These are phyloP conservation scores for Echites panduratus DNA, from an alignment of 257 asterid genomes.

Conservation along the genomic window DNA sequence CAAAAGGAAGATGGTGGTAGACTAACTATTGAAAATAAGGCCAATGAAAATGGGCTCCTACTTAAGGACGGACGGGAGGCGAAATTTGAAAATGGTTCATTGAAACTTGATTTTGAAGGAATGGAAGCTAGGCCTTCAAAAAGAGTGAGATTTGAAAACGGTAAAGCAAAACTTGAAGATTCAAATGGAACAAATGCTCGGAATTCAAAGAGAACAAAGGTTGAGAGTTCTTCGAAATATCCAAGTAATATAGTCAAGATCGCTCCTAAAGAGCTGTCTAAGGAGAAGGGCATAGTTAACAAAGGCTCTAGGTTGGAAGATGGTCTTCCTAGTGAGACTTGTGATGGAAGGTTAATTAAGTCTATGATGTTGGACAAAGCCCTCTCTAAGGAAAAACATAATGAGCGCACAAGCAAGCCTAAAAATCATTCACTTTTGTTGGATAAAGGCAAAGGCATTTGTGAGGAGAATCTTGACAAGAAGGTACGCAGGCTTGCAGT, in stretches of 20 bases:
- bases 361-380: conserved; percentile 6
- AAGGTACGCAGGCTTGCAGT: not conserved
- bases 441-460: not conserved
- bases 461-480: conserved; percentile 1
- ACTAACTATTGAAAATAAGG: conserved; percentile 20
- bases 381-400: conserved; percentile 22
- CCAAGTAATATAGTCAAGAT: not conserved
- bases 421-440: not conserved
- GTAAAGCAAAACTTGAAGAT: conserved; percentile 19
- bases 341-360: conserved; percentile 20
- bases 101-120: conserved; percentile 21
- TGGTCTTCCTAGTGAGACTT: conserved; percentile 15
- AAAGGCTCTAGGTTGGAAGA: conserved; percentile 1
- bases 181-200: conserved; percentile 28
- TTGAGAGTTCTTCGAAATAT: conserved; percentile 19
- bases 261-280: not conserved
- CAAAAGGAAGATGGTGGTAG: conserved; percentile 19
- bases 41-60: not conserved
- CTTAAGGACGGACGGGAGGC: not conserved
- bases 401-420: conserved; percentile 18
- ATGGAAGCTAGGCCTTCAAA: conserved; percentile 27
- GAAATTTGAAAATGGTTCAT: conserved; percentile 11
- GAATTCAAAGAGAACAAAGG: conserved; percentile 30
- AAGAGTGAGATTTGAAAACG: conserved; percentile 14
- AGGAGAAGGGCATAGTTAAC: not conserved